Evolutionary conservation across 768 basidiomycete genomes (phyloP).

Genomic region (Lactifluus hygrophoroides): DNA sequence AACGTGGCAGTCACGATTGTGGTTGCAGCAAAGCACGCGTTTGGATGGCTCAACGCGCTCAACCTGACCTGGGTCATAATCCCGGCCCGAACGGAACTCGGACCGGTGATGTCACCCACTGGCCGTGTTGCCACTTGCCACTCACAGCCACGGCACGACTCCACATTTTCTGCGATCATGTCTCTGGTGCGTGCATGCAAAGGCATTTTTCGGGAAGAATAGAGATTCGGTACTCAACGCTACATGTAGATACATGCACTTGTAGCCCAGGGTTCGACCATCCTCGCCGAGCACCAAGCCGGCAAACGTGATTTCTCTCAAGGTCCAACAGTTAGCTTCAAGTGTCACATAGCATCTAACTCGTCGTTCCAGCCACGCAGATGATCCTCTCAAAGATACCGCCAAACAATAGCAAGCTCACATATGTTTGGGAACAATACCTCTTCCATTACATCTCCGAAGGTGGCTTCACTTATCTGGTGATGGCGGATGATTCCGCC

Average conservation of each 20-base stretch:
- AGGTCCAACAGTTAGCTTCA: slow-evolving; percentile 36
- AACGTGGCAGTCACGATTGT: background rate
- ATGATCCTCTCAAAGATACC: slow-evolving; percentile 94
- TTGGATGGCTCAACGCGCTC: no score
- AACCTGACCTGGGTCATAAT: background rate
- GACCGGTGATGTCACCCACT: background rate
- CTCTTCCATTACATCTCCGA: slow-evolving; percentile 92
- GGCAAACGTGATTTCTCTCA: slow-evolving; percentile 83
- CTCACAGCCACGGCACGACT: background rate
- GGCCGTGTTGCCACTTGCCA: no score
- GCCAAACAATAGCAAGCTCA: slow-evolving; percentile 71
- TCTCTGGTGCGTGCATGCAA: slow-evolving; percentile 6
- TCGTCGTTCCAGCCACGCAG: slow-evolving; percentile 51
- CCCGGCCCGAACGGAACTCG: background rate
- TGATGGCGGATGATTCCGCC: slow-evolving; percentile 90
- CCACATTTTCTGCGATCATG: slow-evolving; percentile 5
- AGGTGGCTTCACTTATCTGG: slow-evolving; percentile 77
- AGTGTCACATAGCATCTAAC: background rate
- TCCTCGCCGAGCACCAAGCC: slow-evolving; percentile 82
- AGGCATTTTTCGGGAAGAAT: background rate
- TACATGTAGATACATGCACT: slow-evolving; percentile 65
- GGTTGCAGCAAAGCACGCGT: background rate
- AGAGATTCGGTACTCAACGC: background rate
- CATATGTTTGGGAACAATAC: slow-evolving; percentile 89
- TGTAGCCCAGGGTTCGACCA: slow-evolving; percentile 65